These are phyloP conservation scores for Apostasia ramifera DNA, from an alignment of 106 monocot species.

Conservation along the genomic window DNA sequence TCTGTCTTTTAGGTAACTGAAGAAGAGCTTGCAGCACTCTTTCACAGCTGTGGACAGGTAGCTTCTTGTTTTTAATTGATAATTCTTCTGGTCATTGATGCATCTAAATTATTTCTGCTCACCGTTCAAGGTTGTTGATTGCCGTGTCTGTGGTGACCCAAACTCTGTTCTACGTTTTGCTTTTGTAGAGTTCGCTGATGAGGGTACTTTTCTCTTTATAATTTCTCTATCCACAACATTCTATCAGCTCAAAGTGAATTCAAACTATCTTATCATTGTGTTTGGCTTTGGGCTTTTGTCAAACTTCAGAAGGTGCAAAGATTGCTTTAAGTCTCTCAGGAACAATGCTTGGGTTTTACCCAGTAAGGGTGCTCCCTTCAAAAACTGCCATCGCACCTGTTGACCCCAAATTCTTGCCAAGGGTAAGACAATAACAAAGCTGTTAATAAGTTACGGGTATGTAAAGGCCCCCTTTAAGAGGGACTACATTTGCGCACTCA, in stretches of 20 bases:
- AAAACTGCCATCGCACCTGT: slow-evolving; percentile 51
- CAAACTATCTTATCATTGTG: not conserved
- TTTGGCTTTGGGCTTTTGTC: not conserved
- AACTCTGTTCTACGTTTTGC: slow-evolving; percentile 52
- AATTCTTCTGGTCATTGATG: not conserved
- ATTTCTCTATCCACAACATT: not conserved
- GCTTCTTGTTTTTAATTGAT: slow-evolving; percentile 1
- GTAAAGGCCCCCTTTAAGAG: too few relatives aligned
- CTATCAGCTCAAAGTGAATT: not conserved
- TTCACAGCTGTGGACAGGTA: slow-evolving; percentile 36
- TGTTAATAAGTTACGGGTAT: too few relatives aligned
- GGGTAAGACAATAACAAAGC: slow-evolving; percentile 10
- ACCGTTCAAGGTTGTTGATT: slow-evolving; percentile 32
- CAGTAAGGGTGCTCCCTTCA: slow-evolving; percentile 47
- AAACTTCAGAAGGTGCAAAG: slow-evolving; percentile 34
- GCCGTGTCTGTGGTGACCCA: slow-evolving; percentile 47
- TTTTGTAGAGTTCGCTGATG: slow-evolving; percentile 42
- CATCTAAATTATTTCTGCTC: slow-evolving; percentile 4
- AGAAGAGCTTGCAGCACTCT: slow-evolving; percentile 44
- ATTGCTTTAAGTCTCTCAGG: slow-evolving; percentile 31
- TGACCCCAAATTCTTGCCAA: slow-evolving; percentile 29
- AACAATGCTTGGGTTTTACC: slow-evolving; percentile 44
- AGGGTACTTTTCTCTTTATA: slow-evolving; percentile 20
- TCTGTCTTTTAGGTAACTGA: slow-evolving; percentile 34
- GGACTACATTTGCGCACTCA: not conserved